Conservation (phyloP, 148 eudicot genomes). For the Rhododendron ovatum region DNA sequence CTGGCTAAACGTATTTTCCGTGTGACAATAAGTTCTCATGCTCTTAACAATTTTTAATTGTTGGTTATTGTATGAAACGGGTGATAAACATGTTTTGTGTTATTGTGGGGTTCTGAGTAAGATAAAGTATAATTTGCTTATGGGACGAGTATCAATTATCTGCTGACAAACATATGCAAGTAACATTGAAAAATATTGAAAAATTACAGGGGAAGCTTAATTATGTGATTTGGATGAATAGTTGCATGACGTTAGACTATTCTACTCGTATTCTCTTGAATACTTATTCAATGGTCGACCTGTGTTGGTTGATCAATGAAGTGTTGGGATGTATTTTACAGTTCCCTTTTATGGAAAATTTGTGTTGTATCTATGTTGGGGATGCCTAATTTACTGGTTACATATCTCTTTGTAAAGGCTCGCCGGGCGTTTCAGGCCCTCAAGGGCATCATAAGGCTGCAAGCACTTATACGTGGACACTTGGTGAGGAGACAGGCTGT, state of each 20-base stretch:
- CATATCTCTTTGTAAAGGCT: constrained; percentile 32
- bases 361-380: neutral
- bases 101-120: neutral
- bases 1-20: neutral
- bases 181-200: neutral
- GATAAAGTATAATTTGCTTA: neutral
- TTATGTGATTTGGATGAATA: neutral
- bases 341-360: neutral
- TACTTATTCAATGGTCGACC: neutral
- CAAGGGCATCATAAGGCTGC: constrained; percentile 64
- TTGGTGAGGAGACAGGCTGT: constrained; percentile 69
- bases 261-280: neutral
- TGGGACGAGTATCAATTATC: neutral
- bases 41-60: neutral
- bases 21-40: neutral
- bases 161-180: neutral
- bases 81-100: neutral
- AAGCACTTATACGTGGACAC: constrained; percentile 70
- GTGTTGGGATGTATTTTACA: neutral
- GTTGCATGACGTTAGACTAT: neutral
- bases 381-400: neutral
- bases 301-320: neutral
- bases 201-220: neutral
- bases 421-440: constrained; percentile 54
- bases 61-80: neutral